Conservation (phyloP, 2,329 filamentous ascomycete species). For the Gaeumannomyces tritici region DNA sequence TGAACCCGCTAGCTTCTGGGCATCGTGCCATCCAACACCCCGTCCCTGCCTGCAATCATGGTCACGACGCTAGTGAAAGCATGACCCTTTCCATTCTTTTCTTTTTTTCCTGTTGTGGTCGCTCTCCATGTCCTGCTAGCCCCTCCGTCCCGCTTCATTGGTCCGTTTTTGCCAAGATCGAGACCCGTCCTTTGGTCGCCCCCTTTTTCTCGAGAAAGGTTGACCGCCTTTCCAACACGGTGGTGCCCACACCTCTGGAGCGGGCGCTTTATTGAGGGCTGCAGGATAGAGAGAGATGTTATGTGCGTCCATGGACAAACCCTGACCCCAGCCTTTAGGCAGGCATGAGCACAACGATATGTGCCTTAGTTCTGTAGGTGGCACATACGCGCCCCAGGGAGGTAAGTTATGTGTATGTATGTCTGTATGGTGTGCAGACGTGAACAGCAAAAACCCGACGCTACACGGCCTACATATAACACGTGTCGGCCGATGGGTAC, state of each 20-base stretch:
- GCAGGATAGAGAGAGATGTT: neutral
- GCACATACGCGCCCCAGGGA: neutral
- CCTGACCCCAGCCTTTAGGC: neutral
- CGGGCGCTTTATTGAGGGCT: too few species aligned
- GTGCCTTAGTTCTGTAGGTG: neutral
- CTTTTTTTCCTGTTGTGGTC: neutral
- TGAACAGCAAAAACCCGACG: neutral
- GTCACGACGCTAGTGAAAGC: neutral
- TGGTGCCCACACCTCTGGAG: too few species aligned
- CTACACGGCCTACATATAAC: neutral
- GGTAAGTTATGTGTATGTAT: neutral
- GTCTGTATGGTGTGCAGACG: neutral
- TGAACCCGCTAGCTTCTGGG: neutral
- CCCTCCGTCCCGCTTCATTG: neutral
- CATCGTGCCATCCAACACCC: neutral
- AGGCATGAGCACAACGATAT: neutral
- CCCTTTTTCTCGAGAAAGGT: neutral
- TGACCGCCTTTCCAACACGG: neutral
- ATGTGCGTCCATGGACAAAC: neutral
- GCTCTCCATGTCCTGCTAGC: neutral
- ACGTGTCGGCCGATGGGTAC: neutral
- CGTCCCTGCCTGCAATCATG: neutral
- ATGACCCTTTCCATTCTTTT: too few species aligned
- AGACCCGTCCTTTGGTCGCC: neutral
- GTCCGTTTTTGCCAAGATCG: neutral